phyloP scores from a whole-genome alignment of 768 basidiomycete genomes.

The Russula sp. region DNA sequence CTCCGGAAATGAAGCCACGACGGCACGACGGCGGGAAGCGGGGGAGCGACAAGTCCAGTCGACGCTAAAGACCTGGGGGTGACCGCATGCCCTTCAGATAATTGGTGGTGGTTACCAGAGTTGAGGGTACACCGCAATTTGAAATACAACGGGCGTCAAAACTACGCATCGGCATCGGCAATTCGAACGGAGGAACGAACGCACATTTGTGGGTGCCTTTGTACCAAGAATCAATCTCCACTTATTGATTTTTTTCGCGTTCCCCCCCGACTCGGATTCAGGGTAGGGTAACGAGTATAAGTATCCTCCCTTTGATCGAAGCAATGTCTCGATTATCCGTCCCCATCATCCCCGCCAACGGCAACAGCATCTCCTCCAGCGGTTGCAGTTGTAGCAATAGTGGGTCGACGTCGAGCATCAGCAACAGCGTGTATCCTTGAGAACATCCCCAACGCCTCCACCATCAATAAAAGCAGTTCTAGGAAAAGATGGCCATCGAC shows the following conservation, averaged over 20 bases:
- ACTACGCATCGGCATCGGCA: too few relatives aligned
- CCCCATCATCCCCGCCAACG: background rate
- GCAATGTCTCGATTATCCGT: background rate
- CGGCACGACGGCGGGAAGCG: too few relatives aligned
- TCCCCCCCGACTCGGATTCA: background rate
- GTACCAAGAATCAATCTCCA: too few relatives aligned
- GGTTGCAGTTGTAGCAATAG: too few relatives aligned
- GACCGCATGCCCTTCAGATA: too few relatives aligned
- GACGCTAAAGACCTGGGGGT: too few relatives aligned
- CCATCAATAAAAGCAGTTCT: background rate
- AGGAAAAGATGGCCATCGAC: slow-evolving; percentile 20
- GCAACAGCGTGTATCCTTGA: background rate
- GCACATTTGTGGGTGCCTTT: too few relatives aligned
- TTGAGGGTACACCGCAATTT: too few relatives aligned
- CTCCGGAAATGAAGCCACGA: slow-evolving; percentile 18
- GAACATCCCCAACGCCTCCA: background rate
- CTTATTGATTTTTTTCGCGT: background rate
- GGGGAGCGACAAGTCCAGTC: too few relatives aligned
- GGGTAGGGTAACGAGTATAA: background rate
- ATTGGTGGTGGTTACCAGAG: too few relatives aligned
- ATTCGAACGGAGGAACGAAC: too few relatives aligned
- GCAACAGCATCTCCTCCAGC: background rate
- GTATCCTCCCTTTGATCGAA: background rate
- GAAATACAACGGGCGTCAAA: too few relatives aligned
- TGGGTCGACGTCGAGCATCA: background rate